Evolutionary conservation across 768 basidiomycete species (phyloP).

Genomic region (Leccinum truebloodii): DNA sequence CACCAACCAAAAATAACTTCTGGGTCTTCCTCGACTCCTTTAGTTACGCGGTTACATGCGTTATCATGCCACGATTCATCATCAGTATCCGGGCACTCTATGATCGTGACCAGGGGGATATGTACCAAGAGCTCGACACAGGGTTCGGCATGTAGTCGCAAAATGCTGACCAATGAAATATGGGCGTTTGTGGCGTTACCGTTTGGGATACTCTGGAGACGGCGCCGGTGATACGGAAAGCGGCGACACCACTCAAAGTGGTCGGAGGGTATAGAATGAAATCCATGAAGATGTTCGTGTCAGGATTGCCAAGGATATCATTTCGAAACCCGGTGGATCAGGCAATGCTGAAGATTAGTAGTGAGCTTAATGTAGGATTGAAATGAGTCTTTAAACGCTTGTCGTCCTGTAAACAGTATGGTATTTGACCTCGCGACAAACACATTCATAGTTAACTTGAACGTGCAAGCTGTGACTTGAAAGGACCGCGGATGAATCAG

Average conservation of each 20-base stretch:
- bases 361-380: not conserved
- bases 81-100: not conserved
- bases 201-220: not conserved
- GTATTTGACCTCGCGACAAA: too few relatives aligned
- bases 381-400: not conserved
- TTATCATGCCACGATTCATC: slow-evolving; percentile 1
- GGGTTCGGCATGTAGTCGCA: not conserved
- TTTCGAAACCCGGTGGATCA: not conserved
- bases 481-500: too few relatives aligned
- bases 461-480: too few relatives aligned
- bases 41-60: not conserved
- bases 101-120: not conserved
- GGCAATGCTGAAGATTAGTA: not conserved
- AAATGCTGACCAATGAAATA: not conserved
- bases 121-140: not conserved
- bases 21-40: not conserved
- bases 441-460: too few relatives aligned
- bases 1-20: not conserved
- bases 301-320: not conserved
- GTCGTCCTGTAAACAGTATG: too few relatives aligned
- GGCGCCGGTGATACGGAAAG: not conserved
- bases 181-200: not conserved
- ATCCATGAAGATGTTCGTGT: not conserved
- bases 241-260: not conserved
- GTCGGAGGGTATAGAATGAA: not conserved